Conservation (phyloP, 805 yeast genomes). For the Yamadazyma sp. region DNA sequence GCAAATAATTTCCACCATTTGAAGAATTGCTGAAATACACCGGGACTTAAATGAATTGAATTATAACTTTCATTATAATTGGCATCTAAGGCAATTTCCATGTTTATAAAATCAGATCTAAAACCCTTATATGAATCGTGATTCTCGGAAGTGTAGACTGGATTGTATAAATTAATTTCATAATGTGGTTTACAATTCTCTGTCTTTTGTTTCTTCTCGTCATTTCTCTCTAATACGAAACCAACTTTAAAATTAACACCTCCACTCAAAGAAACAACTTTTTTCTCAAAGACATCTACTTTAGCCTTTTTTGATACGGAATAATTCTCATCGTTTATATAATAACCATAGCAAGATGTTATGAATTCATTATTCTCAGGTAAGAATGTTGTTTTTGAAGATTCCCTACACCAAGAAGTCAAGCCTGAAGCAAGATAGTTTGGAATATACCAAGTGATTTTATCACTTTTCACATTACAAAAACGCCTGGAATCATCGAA, state of each 20-base stretch:
- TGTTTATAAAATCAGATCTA: constrained; percentile 37
- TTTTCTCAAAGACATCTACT: constrained; percentile 40
- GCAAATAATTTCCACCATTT: constrained; percentile 85
- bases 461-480: constrained; percentile 58
- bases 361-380: constrained; percentile 44
- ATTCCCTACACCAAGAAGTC: constrained; percentile 57
- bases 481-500: constrained; percentile 67
- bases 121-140: constrained; percentile 43
- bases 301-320: background rate
- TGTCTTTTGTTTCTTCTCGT: constrained; percentile 30
- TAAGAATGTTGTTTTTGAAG: constrained; percentile 42
- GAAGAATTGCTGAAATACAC: constrained; percentile 62
- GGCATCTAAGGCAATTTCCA: constrained; percentile 39
- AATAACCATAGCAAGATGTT: constrained; percentile 48
- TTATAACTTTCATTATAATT: constrained; percentile 48
- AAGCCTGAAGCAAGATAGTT: constrained; percentile 55
- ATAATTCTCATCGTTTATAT: constrained; percentile 28
- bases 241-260: constrained; percentile 59
- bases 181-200: constrained; percentile 56
- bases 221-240: constrained; percentile 50
- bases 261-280: constrained; percentile 57
- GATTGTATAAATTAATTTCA: constrained; percentile 55
- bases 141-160: constrained; percentile 38
- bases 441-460: constrained; percentile 70
- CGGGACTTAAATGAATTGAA: constrained; percentile 74